Conservation (phyloP, 345 rosid genomes). For the Euclidium syriacum region DNA sequence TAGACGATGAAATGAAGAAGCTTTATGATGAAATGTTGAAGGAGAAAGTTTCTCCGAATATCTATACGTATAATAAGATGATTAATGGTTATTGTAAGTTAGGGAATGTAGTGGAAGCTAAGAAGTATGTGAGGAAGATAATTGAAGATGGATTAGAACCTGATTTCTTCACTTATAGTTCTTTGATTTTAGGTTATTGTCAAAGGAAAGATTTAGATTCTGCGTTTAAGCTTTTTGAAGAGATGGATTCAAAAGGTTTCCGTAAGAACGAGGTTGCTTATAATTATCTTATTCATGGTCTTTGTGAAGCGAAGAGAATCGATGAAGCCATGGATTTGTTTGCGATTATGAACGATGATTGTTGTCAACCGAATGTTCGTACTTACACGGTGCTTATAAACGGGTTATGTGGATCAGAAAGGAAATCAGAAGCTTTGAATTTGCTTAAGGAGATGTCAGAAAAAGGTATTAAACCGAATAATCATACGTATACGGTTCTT, state of each 20-base stretch:
- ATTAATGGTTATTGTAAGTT: constrained; percentile 63
- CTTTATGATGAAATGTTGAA: constrained; percentile 47
- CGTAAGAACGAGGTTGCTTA: constrained; percentile 72
- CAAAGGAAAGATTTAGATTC: constrained; percentile 59
- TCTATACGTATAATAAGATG: constrained; percentile 65
- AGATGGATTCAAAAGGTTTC: constrained; percentile 62
- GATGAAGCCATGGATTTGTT: constrained; percentile 67
- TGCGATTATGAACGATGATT: constrained; percentile 56
- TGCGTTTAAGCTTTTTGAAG: constrained; percentile 48
- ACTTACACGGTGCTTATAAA: constrained; percentile 72
- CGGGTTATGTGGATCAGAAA: constrained; percentile 45
- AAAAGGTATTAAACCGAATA: constrained; percentile 67
- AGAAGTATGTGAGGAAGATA: constrained; percentile 51
- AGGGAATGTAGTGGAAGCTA: constrained; percentile 59
- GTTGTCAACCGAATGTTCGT: constrained; percentile 61
- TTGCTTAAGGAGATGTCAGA: constrained; percentile 56
- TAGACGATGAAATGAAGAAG: constrained; percentile 63
- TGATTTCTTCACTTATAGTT: constrained; percentile 66
- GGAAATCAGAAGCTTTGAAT: constrained; percentile 54
- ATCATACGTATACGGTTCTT: constrained; percentile 72
- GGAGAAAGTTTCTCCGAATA: constrained; percentile 45
- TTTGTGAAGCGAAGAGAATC: constrained; percentile 56
- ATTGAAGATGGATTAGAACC: constrained; percentile 54
- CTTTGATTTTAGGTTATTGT: constrained; percentile 80
- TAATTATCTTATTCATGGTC: constrained; percentile 73